Percentiles rank a stretch among this genome's conserved stretches.
These are phyloP conservation scores for Beta corolliflora DNA, from an alignment of 179 eudicot genomes.

Conservation along the genomic window DNA sequence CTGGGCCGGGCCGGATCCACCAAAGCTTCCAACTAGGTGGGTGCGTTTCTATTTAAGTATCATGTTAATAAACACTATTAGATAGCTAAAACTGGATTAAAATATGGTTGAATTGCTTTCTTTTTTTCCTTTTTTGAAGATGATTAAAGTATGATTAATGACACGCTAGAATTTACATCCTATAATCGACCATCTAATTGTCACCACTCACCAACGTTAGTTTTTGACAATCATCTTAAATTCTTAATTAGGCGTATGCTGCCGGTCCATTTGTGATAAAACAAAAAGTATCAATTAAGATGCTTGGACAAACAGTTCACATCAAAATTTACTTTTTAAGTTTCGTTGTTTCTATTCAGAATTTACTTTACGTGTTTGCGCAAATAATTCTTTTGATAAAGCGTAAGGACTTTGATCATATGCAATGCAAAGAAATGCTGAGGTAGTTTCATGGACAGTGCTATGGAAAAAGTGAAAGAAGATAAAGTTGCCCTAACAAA, in stretches of 20 bases:
- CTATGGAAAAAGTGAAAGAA: background rate
- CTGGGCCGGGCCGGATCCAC: too few species aligned
- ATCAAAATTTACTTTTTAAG: background rate
- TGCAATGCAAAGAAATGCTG: background rate
- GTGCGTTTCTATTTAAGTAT: too few species aligned
- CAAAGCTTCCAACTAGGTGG: too few species aligned
- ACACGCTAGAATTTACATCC: too few species aligned
- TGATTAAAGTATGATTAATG: too few species aligned
- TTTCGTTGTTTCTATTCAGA: background rate
- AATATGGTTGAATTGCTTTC: too few species aligned
- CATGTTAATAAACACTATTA: too few species aligned
- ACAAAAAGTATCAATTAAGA: background rate
- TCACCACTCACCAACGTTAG: too few species aligned
- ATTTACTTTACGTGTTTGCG: background rate
- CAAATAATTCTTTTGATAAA: background rate
- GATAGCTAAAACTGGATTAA: too few species aligned
- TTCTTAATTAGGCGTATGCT: background rate
- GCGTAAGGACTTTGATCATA: background rate
- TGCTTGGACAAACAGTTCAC: background rate
- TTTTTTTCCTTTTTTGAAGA: too few species aligned
- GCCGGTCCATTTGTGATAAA: background rate
- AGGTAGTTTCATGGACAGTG: slow-evolving; percentile 19
- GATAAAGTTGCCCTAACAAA: slow-evolving; percentile 4
- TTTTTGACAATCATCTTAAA: too few species aligned
- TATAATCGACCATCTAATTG: too few species aligned